These are phyloP conservation scores for Ganoderma lingzhi DNA, from an alignment of 1,284 basidiomycete species.

Conservation along the genomic window DNA sequence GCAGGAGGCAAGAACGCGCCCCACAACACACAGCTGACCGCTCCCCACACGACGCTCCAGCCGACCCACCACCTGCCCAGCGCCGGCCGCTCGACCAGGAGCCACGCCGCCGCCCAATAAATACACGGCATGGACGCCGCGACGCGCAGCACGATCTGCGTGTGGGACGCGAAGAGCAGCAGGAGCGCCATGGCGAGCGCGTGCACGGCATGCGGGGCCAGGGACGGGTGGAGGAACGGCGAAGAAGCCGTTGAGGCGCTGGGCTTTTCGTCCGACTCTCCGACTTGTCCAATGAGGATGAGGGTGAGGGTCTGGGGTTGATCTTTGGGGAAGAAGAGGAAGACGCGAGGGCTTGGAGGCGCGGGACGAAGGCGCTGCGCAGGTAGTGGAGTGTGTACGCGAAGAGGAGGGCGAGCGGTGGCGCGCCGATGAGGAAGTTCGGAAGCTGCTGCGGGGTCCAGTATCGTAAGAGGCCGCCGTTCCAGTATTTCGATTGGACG, in stretches of 20 bases:
- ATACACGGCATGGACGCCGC: constrained; percentile 82
- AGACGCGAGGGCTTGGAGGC: constrained; percentile 29
- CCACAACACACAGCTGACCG: constrained; percentile 82
- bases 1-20: constrained; percentile 91
- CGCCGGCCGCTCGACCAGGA: constrained; percentile 58
- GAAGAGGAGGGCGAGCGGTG: constrained; percentile 68
- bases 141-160: constrained; percentile 89
- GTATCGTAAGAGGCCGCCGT: constrained; percentile 86
- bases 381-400: constrained; percentile 51
- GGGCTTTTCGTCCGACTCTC: background rate
- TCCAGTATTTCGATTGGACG: constrained; percentile 90
- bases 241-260: constrained; percentile 25
- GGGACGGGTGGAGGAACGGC: constrained; percentile 46
- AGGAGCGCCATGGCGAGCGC: constrained; percentile 65
- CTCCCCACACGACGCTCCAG: constrained; percentile 84
- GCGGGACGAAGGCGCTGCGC: constrained; percentile 29
- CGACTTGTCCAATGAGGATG: background rate
- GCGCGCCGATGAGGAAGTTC: constrained; percentile 86
- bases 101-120: constrained; percentile 85
- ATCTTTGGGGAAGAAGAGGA: constrained; percentile 13
- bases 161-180: constrained; percentile 85
- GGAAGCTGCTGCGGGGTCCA: constrained; percentile 88
- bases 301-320: constrained; percentile 12
- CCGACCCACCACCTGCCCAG: constrained; percentile 64
- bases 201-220: constrained; percentile 75